Percentiles rank a stretch among this genome's conserved stretches.
phyloP scores from a whole-genome alignment of 306 rosid species.

The Vigna radiata region DNA sequence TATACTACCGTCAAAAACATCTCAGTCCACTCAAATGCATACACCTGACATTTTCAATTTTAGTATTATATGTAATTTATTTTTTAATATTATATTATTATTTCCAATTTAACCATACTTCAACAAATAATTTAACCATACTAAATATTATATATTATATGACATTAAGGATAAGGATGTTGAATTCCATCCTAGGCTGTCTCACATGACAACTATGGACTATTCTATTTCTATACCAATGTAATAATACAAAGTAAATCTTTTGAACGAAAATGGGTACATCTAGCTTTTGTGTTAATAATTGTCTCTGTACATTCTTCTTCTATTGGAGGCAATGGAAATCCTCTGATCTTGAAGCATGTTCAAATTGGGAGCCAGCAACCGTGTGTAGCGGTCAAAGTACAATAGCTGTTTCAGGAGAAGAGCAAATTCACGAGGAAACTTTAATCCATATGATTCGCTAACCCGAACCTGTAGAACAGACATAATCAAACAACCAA shows the following conservation, averaged over 20 bases:
- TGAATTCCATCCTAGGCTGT: background rate
- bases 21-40: too few relatives aligned
- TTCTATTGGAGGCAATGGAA: conserved; percentile 72
- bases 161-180: too few relatives aligned
- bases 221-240: conserved; percentile 41
- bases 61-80: too few relatives aligned
- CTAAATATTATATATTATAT: too few relatives aligned
- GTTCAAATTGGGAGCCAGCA: conserved; percentile 89
- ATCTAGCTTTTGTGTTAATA: conserved; percentile 41
- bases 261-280: conserved; percentile 38
- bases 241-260: conserved; percentile 26
- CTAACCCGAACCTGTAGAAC: conserved; percentile 80
- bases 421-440: conserved; percentile 94
- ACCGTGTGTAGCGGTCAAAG: conserved; percentile 90
- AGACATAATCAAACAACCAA: conserved; percentile 19
- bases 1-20: too few relatives aligned
- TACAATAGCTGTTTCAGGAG: conserved; percentile 96
- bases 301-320: conserved; percentile 58
- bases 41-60: too few relatives aligned
- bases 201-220: conserved; percentile 19
- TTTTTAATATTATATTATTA: too few relatives aligned
- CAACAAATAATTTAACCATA: too few relatives aligned
- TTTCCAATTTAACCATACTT: too few relatives aligned
- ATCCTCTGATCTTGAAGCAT: conserved; percentile 98
- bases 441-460: conserved; percentile 87